Evolutionary conservation across 192 early-diverging fungal species (phyloP).

Genomic region (Linnemannia elongata): DNA sequence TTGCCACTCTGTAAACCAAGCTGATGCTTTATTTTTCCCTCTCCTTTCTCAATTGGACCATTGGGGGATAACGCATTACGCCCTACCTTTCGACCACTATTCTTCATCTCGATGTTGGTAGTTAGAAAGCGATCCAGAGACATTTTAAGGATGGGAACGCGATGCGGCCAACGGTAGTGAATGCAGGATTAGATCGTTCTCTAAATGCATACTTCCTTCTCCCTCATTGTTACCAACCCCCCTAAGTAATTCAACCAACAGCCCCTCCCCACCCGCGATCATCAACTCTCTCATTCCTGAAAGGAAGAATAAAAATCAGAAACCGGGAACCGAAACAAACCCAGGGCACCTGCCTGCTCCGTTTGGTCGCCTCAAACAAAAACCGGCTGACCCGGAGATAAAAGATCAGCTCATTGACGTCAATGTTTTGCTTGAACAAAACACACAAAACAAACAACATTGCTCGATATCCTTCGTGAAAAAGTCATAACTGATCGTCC

Average conservation of each 20-base stretch:
- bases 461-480: not conserved
- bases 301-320: not conserved
- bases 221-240: not conserved
- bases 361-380: too few relatives aligned
- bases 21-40: not conserved
- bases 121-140: not conserved
- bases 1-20: not conserved
- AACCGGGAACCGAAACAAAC: not conserved
- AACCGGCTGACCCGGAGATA: not conserved
- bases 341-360: not conserved
- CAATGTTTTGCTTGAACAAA: not conserved
- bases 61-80: not conserved
- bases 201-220: not conserved
- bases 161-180: not conserved
- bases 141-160: not conserved
- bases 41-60: not conserved
- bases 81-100: not conserved
- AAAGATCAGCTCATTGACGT: not conserved
- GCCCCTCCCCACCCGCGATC: not conserved
- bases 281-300: not conserved
- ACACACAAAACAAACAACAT: not conserved
- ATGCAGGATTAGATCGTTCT: not conserved
- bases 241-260: not conserved
- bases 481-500: not conserved
- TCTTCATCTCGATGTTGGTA: not conserved